Percentiles rank a stretch among this genome's conserved stretches.
Evolutionary conservation across 2,329 filamentous ascomycete genomes (phyloP).

Genomic region (Thielaviopsis euricoi): DNA sequence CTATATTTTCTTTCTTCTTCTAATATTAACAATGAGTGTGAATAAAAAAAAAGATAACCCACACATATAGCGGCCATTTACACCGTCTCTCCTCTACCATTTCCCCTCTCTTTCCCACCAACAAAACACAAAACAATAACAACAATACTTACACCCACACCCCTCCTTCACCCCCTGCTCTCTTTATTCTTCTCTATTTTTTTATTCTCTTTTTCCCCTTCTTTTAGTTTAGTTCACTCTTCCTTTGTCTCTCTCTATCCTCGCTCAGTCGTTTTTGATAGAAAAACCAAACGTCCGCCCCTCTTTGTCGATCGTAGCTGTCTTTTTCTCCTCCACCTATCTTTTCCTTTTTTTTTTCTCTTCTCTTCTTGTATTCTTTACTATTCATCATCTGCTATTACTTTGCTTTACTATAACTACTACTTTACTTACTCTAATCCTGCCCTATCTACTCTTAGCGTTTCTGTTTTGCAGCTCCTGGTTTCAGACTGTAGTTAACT

Average conservation of each 20-base stretch:
- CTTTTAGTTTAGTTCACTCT: neutral
- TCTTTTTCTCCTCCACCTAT: neutral
- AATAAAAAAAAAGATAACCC: too few species aligned
- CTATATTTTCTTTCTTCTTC: neutral
- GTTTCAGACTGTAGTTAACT: neutral
- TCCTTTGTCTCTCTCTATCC: neutral
- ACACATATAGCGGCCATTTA: neutral
- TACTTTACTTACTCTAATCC: neutral
- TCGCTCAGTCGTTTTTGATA: neutral
- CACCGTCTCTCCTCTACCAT: neutral
- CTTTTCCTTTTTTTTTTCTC: neutral
- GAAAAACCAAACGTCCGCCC: neutral
- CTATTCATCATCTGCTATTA: neutral
- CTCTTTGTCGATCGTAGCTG: neutral
- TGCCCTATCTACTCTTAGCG: neutral
- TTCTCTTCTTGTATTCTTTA: neutral
- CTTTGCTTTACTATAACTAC: slow-evolving; percentile 12
- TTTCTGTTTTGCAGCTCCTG: neutral
- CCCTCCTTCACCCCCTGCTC: neutral
- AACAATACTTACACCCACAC: neutral
- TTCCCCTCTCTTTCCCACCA: neutral
- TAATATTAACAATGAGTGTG: too few species aligned
- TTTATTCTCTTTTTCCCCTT: neutral
- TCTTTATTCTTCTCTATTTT: neutral
- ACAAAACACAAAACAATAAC: too few species aligned